Percentiles rank a stretch among this genome's conserved stretches.
Conservation (phyloP, 148 eudicot genomes). For the Fagopyrum homotropicum region DNA sequence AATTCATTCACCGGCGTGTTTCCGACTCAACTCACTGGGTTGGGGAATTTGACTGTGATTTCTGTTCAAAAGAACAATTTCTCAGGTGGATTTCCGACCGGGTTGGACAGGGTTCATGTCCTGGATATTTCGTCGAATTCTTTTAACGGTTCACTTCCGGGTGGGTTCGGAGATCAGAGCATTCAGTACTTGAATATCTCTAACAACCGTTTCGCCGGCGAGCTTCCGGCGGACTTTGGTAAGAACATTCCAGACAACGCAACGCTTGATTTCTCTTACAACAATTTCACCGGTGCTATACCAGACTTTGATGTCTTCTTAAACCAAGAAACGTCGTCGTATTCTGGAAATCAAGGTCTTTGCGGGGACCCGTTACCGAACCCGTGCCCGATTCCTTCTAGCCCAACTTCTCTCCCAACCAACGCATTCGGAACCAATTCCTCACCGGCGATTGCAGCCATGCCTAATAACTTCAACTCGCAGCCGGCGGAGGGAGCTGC, state of each 20-base stretch:
- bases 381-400: conserved; percentile 42
- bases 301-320: conserved; percentile 45
- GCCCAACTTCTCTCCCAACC: conserved; percentile 23
- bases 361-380: conserved; percentile 53
- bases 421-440: conserved; percentile 25
- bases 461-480: conserved; percentile 46
- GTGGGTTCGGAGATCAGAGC: conserved; percentile 36
- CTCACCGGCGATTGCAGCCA: conserved; percentile 75
- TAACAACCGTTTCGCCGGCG: conserved; percentile 53
- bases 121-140: conserved; percentile 68
- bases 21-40: conserved; percentile 40
- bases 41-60: conserved; percentile 39
- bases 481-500: conserved; percentile 17
- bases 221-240: conserved; percentile 55
- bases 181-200: conserved; percentile 51
- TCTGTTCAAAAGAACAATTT: conserved; percentile 49
- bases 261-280: conserved; percentile 62
- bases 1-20: conserved; percentile 54
- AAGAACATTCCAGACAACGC: conserved; percentile 43
- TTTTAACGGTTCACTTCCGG: conserved; percentile 60
- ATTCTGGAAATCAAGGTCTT: conserved; percentile 50
- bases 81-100: conserved; percentile 46
- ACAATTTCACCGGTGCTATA: conserved; percentile 63
- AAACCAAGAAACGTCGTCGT: conserved; percentile 38
- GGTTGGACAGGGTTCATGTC: conserved; percentile 35